Conservation (phyloP, 306 rosid species). For the Vachellia pachyceras region DNA sequence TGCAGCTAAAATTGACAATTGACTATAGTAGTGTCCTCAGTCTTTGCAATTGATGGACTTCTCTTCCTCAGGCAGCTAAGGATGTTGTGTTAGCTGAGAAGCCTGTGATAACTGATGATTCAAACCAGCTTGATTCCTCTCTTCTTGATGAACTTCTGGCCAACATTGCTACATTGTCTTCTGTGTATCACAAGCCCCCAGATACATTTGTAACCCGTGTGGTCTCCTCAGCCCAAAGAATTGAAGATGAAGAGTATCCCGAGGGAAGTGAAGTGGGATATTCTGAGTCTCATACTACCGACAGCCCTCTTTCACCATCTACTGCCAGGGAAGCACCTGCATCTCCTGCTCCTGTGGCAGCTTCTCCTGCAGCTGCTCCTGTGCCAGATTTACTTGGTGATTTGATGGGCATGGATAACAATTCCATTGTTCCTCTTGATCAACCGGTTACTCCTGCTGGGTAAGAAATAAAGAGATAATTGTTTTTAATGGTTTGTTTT, state of each 20-base stretch:
- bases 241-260: slow-evolving; percentile 86
- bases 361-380: slow-evolving; percentile 64
- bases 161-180: slow-evolving; percentile 94
- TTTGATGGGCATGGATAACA: slow-evolving; percentile 86
- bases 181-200: slow-evolving; percentile 99
- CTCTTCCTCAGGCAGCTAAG: slow-evolving; percentile 90
- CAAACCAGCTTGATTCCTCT: slow-evolving; percentile 86
- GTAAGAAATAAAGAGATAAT: slow-evolving; percentile 57
- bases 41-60: slow-evolving; percentile 43
- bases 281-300: slow-evolving; percentile 73
- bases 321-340: slow-evolving; percentile 56
- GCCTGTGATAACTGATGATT: slow-evolving; percentile 94
- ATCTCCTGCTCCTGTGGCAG: slow-evolving; percentile 45
- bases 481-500: slow-evolving; percentile 16
- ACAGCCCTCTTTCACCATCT: slow-evolving; percentile 67
- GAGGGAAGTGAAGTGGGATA: slow-evolving; percentile 81
- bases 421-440: slow-evolving; percentile 77
- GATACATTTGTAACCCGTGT: slow-evolving; percentile 90
- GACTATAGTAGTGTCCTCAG: background rate
- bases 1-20: slow-evolving; percentile 7
- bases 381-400: slow-evolving; percentile 97
- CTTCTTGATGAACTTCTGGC: slow-evolving; percentile 98
- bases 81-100: slow-evolving; percentile 99
- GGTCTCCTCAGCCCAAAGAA: slow-evolving; percentile 65
- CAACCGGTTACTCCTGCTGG: slow-evolving; percentile 76